Evolutionary conservation across 192 early-diverging fungal genomes (phyloP).

Genomic region (Radiomyces spectabilis): DNA sequence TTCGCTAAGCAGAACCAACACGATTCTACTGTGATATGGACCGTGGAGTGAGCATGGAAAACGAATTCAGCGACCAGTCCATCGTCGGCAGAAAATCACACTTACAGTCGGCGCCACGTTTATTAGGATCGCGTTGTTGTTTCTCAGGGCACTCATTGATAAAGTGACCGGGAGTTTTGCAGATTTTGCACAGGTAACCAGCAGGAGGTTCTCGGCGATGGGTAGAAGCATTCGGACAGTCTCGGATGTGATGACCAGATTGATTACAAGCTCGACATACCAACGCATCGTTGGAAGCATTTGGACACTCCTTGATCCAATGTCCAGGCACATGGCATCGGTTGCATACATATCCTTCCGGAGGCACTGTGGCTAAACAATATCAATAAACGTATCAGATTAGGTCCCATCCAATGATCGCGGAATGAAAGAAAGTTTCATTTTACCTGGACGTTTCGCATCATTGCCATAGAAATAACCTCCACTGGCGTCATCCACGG

Average conservation of each 20-base stretch:
- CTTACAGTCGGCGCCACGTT: slow-evolving; percentile 6
- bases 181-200: slow-evolving; percentile 54
- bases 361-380: background rate
- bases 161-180: slow-evolving; percentile 57
- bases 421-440: background rate
- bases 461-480: slow-evolving; percentile 10
- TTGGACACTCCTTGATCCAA: slow-evolving; percentile 31
- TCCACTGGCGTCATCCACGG: slow-evolving; percentile 6
- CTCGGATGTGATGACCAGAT: background rate
- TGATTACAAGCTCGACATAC: slow-evolving; percentile 29
- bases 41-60: no score
- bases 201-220: slow-evolving; percentile 32
- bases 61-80: no score
- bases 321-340: slow-evolving; percentile 26
- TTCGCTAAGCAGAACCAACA: slow-evolving; percentile 98
- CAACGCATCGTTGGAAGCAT: slow-evolving; percentile 1
- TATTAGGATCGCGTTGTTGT: slow-evolving; percentile 11
- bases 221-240: no score
- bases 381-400: background rate
- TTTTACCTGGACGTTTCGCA: slow-evolving; percentile 1
- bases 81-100: no score
- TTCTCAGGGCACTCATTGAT: slow-evolving; percentile 54
- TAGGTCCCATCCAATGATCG: no score
- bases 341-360: slow-evolving; percentile 40
- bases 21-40: slow-evolving; percentile 23